These are phyloP conservation scores for Mycena rebaudengoi DNA, from an alignment of 768 basidiomycete genomes.

Conservation along the genomic window DNA sequence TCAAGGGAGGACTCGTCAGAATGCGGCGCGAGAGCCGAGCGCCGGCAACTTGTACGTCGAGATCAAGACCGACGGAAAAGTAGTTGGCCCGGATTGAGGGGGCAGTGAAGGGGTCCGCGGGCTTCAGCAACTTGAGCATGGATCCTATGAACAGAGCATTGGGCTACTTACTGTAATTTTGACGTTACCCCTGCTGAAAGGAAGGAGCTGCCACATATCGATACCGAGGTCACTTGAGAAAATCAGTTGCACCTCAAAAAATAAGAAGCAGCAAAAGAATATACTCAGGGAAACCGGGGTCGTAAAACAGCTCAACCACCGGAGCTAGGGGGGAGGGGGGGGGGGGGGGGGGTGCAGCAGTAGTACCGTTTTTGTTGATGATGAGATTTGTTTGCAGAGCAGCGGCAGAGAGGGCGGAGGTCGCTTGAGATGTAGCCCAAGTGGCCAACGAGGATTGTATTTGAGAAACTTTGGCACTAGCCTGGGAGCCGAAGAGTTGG, in stretches of 20 bases:
- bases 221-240: constrained; percentile 55
- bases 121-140: constrained; percentile 38
- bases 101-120: constrained; percentile 54
- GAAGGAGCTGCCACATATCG: constrained; percentile 61
- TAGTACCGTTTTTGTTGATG: constrained; percentile 54
- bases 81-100: constrained; percentile 60
- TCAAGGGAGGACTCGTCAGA: constrained; percentile 50
- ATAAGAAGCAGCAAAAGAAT: constrained; percentile 28
- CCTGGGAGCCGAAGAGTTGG: constrained; percentile 50
- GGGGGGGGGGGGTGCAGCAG: too few species aligned
- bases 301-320: constrained; percentile 56
- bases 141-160: neutral
- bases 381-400: constrained; percentile 58
- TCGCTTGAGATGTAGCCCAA: constrained; percentile 56
- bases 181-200: constrained; percentile 58
- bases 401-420: constrained; percentile 45
- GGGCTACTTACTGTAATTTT: constrained; percentile 38
- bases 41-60: constrained; percentile 58
- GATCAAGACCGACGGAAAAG: constrained; percentile 57
- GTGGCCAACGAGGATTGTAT: constrained; percentile 47
- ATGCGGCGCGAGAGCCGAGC: constrained; percentile 53
- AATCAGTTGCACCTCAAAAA: too few species aligned
- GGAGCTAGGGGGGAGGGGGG: too few species aligned
- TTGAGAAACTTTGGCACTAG: constrained; percentile 40
- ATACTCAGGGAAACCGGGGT: constrained; percentile 55